These are phyloP conservation scores for Claviceps arundinis DNA, from an alignment of 2,329 filamentous ascomycete genomes.

Conservation along the genomic window DNA sequence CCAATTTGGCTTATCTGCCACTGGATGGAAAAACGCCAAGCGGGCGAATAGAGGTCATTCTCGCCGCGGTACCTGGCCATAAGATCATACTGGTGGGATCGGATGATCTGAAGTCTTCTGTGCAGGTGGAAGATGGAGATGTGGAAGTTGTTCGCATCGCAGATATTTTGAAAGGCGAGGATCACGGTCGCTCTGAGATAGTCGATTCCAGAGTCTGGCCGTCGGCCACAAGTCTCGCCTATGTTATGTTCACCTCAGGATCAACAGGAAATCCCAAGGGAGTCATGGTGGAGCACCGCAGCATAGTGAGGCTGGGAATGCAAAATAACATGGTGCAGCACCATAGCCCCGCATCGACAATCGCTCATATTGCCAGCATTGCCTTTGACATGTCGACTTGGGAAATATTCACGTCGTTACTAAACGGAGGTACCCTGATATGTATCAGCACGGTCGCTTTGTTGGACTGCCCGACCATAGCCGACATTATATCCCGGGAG, in stretches of 20 bases:
- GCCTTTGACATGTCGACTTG: slow-evolving; percentile 9
- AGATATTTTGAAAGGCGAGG: background rate
- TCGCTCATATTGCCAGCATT: slow-evolving; percentile 6
- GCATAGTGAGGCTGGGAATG: background rate
- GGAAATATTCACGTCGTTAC: slow-evolving; percentile 7
- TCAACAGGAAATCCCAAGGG: slow-evolving; percentile 1
- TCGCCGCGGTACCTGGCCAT: slow-evolving; percentile 6
- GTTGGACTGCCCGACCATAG: background rate
- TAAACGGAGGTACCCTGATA: slow-evolving; percentile 8
- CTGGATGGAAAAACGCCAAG: slow-evolving; percentile 11
- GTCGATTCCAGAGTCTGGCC: background rate
- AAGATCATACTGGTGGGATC: slow-evolving; percentile 8
- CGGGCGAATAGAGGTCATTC: slow-evolving; percentile 9
- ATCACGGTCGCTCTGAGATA: background rate
- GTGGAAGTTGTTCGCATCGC: background rate
- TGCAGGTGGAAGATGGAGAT: background rate
- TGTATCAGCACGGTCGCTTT: slow-evolving; percentile 7
- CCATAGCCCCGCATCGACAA: background rate
- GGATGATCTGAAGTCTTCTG: background rate
- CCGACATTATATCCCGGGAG: background rate
- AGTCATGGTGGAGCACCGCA: slow-evolving; percentile 1
- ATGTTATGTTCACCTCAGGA: slow-evolving; percentile 3
- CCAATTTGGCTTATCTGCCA: slow-evolving; percentile 14
- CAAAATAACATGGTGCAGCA: background rate
- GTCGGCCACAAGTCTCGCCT: background rate